Evolutionary conservation across 2,329 filamentous ascomycete genomes (phyloP), one percentile per base, ranked within the genome.

Genomic region (Calonectria pteridis): DNA sequence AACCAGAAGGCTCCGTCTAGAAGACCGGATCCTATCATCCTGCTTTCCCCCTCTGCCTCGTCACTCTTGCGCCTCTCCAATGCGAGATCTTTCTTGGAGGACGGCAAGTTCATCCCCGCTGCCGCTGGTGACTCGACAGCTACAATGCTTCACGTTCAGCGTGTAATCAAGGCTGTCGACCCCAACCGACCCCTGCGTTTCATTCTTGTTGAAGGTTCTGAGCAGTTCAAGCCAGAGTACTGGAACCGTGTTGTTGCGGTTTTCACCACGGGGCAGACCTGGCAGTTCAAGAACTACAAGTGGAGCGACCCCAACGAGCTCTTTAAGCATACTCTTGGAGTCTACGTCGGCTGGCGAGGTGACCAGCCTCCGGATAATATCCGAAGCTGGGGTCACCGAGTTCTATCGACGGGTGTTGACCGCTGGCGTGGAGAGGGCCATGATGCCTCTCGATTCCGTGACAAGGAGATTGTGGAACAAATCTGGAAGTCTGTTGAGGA

Each of bases 201-300:
- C 88, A 97, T 98, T 82, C 92, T 99, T 49, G 96, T 98, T 68
- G 97, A 99, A 84, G 94, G 93, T 23, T 94, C 96, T 0, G 93
- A 97, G 82, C 94, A 97, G 84, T 99, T 99, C 90, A 98, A 98
- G 84, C 97, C 97, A 0, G 96, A 98, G 83, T 98, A 98, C 88
- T 99, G 97, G 97, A 93, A 93, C 81, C 93, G 96, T 66, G 94
- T 99, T 9, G 97, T 98, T 2, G 97, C 94, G 16, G 96, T 99
- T 71, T 98, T 99, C 86, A 99, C 97, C 0, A 99, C 97, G 0
- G 97, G 97, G 40, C 97, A 99, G 86, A 93, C 94, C 13, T 99
- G 97, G 97, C 97, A 99, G 86, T 99, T 99, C 87, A 98, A 98
- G 86, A 94, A 92, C 78, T 99, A 99, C 90, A 98, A 98, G 85